Base-by-base conservation (phyloP, 257 asterid species). In the Marsdenia floribunda region DNA sequence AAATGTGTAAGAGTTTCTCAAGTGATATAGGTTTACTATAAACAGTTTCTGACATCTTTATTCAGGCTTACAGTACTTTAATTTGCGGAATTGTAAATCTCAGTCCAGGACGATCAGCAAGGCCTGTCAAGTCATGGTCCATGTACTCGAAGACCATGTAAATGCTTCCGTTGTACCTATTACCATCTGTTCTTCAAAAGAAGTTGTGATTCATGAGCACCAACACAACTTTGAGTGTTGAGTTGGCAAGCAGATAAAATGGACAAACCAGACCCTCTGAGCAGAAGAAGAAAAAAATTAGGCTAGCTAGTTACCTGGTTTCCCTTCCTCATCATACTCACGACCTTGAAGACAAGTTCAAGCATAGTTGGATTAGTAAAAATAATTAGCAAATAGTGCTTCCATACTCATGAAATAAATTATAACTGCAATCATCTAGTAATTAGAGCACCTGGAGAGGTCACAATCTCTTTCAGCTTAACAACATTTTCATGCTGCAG, bases 91-190 rank as follows among this genome's bases (percentile, higher is more conserved):
- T 82, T 16, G 97, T 79, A 86, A 94, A 94, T 86, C 96, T 87
- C 85, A 92, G 72, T 70, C 99, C 99, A 71, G 99, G 99, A 71
- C 97, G 97, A 88, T 93, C 96, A 15, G 97, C 86, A 71, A 93
- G 98, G 79, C 97, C 98, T 63, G 97, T 91, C 80, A 93, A 83
- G 83, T 93, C 98, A 74, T 91, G 98, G 80, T 93, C 97, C 97
- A 93, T 93, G 83, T 94, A 94, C 87, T 94, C 99, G 78, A 90
- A 94, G 33, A 94, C 98, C 98, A 94, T 94, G 87, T 94, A 94
- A 71, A 94, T 94, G 83, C 79, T 88, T 5, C 97, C 99, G 80
- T 90, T 90, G 86, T 89, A 90, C 86, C 87, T 94, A 79, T 90
- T 87, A 73, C 82, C 83, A 75, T 91, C 98, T 93, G 91, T 38